Percentiles rank a stretch among this genome's conserved stretches.
phyloP scores from a whole-genome alignment of 148 eudicot genomes.

The Vaccinium vitisidaea region DNA sequence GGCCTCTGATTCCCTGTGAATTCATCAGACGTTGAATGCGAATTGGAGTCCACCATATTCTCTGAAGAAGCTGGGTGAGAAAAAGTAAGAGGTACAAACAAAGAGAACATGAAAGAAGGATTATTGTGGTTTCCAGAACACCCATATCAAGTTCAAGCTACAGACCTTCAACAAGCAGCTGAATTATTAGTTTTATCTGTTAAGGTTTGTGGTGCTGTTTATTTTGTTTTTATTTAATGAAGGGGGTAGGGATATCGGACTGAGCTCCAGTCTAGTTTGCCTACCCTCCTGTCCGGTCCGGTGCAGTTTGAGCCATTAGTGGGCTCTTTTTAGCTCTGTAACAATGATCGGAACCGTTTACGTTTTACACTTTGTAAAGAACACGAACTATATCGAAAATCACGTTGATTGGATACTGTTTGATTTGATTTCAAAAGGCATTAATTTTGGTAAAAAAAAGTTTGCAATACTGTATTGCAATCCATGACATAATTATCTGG shows the following conservation, averaged over 20 bases:
- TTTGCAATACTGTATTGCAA: no score
- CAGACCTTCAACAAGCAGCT: not conserved
- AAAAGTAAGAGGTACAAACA: not conserved
- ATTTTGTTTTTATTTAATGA: not conserved
- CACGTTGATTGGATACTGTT: no score
- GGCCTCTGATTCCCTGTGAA: slow-evolving; percentile 15
- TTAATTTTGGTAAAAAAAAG: no score
- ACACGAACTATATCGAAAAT: no score
- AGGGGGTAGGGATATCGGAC: not conserved
- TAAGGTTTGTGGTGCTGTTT: not conserved
- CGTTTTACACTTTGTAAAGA: no score
- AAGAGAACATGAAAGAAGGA: not conserved
- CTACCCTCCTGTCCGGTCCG: no score
- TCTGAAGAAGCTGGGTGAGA: not conserved
- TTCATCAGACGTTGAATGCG: not conserved
- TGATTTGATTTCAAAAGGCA: no score
- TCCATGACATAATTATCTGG: no score
- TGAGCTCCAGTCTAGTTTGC: no score
- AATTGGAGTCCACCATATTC: slow-evolving; percentile 14
- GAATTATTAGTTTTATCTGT: not conserved
- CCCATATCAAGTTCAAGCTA: not conserved
- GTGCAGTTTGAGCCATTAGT: no score
- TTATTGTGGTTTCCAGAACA: not conserved
- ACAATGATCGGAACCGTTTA: no score
- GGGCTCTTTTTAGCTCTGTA: no score